phyloP scores from a whole-genome alignment of 495 filamentous ascomycete genomes.

The Patellaria atrata region DNA sequence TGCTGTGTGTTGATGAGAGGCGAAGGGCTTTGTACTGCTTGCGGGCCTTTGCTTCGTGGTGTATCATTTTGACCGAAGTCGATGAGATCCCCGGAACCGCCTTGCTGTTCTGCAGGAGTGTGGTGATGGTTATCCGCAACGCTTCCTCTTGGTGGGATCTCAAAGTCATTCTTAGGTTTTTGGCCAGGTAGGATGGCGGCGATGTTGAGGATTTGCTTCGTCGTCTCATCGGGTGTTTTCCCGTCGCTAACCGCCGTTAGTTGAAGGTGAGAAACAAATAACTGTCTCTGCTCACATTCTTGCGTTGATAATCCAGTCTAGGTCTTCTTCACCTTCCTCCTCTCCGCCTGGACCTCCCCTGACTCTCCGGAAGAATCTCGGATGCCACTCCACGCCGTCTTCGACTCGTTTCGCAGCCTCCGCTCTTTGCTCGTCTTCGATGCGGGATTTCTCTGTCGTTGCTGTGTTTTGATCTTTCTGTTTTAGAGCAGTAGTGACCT shows the following conservation, averaged over 20 bases:
- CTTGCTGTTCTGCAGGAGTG: conserved; percentile 23
- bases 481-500: conserved; percentile 65
- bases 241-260: conserved; percentile 39
- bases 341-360: conserved; percentile 54
- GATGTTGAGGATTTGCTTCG: conserved; percentile 73
- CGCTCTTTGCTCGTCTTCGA: conserved; percentile 81
- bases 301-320: conserved; percentile 93
- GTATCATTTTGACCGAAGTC: conserved; percentile 24
- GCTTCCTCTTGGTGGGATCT: conserved; percentile 30
- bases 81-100: conserved; percentile 30
- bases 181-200: conserved; percentile 76
- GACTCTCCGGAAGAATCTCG: conserved; percentile 65
- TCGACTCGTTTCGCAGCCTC: conserved; percentile 71
- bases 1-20: conserved; percentile 3
- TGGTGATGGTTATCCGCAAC: conserved; percentile 14
- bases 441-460: conserved; percentile 87
- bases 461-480: conserved; percentile 74
- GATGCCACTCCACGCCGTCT: conserved; percentile 79
- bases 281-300: conserved; percentile 45
- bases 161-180: conserved; percentile 27
- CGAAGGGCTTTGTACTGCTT: conserved; percentile 1
- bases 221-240: conserved; percentile 54
- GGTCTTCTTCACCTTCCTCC: conserved; percentile 71
- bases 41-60: conserved; percentile 1
- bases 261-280: not conserved